Evolutionary conservation across 1,139 yeast species (phyloP).

Genomic region (Protomyces arabidopsidicola): DNA sequence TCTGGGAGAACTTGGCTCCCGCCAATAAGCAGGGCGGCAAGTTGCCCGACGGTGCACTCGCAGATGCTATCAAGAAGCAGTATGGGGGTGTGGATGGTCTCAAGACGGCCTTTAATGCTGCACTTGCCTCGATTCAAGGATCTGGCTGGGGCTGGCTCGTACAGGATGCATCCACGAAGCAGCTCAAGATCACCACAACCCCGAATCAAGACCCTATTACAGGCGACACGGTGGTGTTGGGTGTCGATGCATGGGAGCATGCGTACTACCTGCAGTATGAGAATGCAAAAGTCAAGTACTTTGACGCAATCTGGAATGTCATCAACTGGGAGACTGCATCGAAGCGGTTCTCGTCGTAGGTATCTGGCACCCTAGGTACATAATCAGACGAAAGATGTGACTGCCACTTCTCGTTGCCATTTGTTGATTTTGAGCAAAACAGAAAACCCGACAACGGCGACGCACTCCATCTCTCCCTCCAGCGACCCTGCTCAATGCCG

Average conservation of each 20-base stretch:
- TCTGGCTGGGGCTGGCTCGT: conserved; percentile 98
- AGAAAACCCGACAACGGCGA: too few species aligned
- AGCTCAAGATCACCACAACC: conserved; percentile 78
- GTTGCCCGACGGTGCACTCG: conserved; percentile 60
- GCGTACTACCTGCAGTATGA: conserved; percentile 95
- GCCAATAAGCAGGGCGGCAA: conserved; percentile 78
- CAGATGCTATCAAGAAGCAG: conserved; percentile 58
- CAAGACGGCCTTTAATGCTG: conserved; percentile 59
- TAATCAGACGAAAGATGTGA: neutral
- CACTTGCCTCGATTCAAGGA: conserved; percentile 90
- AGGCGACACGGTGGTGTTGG: conserved; percentile 71
- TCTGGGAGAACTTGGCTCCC: conserved; percentile 92
- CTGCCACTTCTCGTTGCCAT: neutral
- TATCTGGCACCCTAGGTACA: too few species aligned
- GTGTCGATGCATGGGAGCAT: conserved; percentile 98
- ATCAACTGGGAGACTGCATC: conserved; percentile 96
- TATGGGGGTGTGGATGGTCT: conserved; percentile 76
- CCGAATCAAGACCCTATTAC: conserved; percentile 83
- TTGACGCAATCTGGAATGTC: conserved; percentile 95
- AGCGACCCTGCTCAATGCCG: neutral
- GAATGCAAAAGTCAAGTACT: conserved; percentile 90
- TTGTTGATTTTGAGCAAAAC: neutral
- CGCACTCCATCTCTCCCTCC: neutral
- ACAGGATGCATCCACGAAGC: conserved; percentile 77
- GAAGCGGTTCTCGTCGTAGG: conserved; percentile 48